Conservation (phyloP, 1,139 yeast genomes). For the Candida smagusa region DNA sequence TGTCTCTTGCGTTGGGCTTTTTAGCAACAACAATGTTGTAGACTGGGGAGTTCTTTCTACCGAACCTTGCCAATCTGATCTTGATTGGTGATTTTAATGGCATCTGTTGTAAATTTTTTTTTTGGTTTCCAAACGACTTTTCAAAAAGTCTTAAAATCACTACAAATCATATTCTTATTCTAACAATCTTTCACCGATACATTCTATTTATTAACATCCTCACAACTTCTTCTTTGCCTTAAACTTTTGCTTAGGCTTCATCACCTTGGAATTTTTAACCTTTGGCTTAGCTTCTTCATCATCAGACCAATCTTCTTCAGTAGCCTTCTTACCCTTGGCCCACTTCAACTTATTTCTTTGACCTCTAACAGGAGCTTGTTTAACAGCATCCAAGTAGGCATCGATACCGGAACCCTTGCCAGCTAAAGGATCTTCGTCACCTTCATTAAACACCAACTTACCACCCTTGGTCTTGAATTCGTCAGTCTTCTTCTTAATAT, state of each 20-base stretch:
- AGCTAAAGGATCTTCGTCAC: conserved; percentile 52
- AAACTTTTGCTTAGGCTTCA: conserved; percentile 48
- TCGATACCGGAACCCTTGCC: conserved; percentile 60
- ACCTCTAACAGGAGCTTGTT: conserved; percentile 89
- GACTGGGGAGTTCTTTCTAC: conserved; percentile 81
- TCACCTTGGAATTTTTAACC: conserved; percentile 20
- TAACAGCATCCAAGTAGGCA: conserved; percentile 91
- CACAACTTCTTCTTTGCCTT: conserved; percentile 59
- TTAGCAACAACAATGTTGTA: conserved; percentile 91
- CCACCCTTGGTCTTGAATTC: conserved; percentile 55
- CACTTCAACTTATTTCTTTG: conserved; percentile 87
- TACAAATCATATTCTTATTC: too few species aligned
- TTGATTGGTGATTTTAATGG: conserved; percentile 33
- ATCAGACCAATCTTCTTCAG: conserved; percentile 54
- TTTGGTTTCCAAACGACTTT: neutral
- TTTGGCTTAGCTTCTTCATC: conserved; percentile 27
- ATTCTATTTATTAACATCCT: conserved; percentile 4
- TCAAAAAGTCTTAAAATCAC: too few species aligned
- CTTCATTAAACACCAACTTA: conserved; percentile 47
- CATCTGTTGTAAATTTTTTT: conserved; percentile 3
- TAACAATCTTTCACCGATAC: too few species aligned
- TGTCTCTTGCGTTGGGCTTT: conserved; percentile 69
- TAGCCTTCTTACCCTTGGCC: conserved; percentile 57
- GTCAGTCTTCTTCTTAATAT: conserved; percentile 41
- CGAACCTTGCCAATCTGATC: conserved; percentile 89